Base-by-base conservation (phyloP, 177 flowering plant species). In the Vitis hybrid region DNA sequence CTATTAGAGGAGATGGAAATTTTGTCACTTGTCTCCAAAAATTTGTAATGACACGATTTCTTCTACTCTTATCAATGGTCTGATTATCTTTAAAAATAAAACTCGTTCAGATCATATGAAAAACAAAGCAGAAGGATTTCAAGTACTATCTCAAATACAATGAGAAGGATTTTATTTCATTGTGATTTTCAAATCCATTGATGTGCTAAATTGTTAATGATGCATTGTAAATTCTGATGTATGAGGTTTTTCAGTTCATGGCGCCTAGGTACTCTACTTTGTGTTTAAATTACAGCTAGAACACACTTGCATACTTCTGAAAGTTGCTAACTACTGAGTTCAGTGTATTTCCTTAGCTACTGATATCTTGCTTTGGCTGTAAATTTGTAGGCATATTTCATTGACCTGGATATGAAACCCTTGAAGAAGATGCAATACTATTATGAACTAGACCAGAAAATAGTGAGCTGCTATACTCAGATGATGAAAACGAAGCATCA, bases 361-460 rank as follows among this genome's bases (percentile, higher is more conserved):
- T 40, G 45, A 40, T 4, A 40, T 11, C 51, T 40, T 40, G 45
- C 15, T 49, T 56, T 6, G n/a, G 8, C 23, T 55, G 51, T 5
- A 55, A 17, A 63, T 48, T 56, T 19, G 13, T 63, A 93, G 99
- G 97, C 82, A 13, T 75, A 80, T 78, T 92, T 95, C 79, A 85
- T 95, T 71, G 97, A 95, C 83, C 74, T 93, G 65, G 99, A 95
- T 78, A 78, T 91, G 91, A 95, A 90, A 76, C 91, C 92, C 57
- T 79, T 95, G 80, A 75, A 82, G 72, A 95, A 83, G 80, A 88
- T 91, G 91, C 85, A 81, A 60, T 67, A 85, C 74, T 91, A 96
- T 74, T 91, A 88, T 78, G 80, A 87, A 66, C 67, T 86, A 72
- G 99, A 96, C 77, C 89, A 87, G 82, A 85, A 86, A 79, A 93